Evolutionary conservation across 2,329 filamentous ascomycete species (phyloP), one percentile per base, ranked within the genome.

Genomic region (Ambrosiella beaveri): DNA sequence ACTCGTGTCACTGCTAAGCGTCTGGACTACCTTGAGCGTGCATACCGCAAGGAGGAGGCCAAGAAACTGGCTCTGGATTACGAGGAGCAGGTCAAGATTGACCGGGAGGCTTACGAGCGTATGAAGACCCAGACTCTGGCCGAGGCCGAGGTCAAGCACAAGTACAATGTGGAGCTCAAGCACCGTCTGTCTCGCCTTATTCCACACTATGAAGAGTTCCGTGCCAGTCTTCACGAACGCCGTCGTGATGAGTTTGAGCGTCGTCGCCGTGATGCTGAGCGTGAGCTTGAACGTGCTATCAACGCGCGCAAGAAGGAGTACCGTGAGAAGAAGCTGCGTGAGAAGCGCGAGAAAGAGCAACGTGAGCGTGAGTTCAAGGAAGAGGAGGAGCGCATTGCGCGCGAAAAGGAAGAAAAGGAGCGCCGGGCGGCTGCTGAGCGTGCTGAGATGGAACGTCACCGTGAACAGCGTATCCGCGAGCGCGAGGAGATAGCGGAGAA

Each of bases 191-290:
- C 79, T 67, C 82, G 90, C 62, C 79, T 98, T 57, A 85, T 97
- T 63, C 79, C 84, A n/a, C 71, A 77, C 57, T 98, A 95, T 73
- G 88, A 93, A 69, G 73, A 74, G 8, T 97, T 95, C 80, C 83
- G 86, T 67, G 77, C 84, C 63, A 82, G 84, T 53, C 81, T 98
- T 57, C 86, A 87, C 62, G 85, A 93, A 70, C 85, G 88, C 67
- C 87, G 91, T 65, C 88, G 88, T 67, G 86, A 95, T 65, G 89
- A 97, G 71, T 98, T 97, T 65, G 93, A 97, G 78, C 91, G 86
- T 75, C 86, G 90, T 63, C 87, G 87, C 68, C 89, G 86, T 70
- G 84, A 88, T 66, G 93, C 93, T 38, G 89, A 97, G 76, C 83
- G 85, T 63, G 93, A 98, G 69, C 80, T 97, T 60, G 87, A 97